These are phyloP conservation scores for Baorangia bicolor DNA, from an alignment of 768 basidiomycete species.

Conservation along the genomic window DNA sequence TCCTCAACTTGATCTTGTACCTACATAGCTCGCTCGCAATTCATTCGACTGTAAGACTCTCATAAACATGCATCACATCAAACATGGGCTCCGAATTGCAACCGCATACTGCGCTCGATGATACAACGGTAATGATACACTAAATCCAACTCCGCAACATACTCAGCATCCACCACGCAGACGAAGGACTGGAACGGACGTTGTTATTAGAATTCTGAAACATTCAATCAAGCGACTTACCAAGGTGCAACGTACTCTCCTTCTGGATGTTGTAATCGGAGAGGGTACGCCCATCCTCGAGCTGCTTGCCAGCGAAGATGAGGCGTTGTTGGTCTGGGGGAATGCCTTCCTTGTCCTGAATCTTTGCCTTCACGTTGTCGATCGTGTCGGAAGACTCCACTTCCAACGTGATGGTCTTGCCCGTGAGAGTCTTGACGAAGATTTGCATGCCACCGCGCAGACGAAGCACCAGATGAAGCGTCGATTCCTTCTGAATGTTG, in stretches of 20 bases:
- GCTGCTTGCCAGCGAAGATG: conserved; percentile 80
- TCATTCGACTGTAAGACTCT: not conserved
- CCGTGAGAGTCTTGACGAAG: conserved; percentile 70
- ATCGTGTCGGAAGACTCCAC: conserved; percentile 77
- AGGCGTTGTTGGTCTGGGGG: conserved; percentile 76
- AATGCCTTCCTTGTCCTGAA: conserved; percentile 80
- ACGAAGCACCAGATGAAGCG: conserved; percentile 72
- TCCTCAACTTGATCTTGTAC: not conserved
- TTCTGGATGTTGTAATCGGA: conserved; percentile 80
- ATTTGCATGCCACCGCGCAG: conserved; percentile 73
- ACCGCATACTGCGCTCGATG: not conserved
- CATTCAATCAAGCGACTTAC: conserved; percentile 14
- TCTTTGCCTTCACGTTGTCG: conserved; percentile 75
- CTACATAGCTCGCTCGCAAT: not conserved
- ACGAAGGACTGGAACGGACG: conserved; percentile 52
- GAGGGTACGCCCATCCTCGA: conserved; percentile 75
- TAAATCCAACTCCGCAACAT: not conserved
- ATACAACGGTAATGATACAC: conserved; percentile 5
- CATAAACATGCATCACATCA: not conserved
- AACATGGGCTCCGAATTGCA: not conserved
- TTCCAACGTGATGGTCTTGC: conserved; percentile 76
- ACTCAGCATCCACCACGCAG: conserved; percentile 72
- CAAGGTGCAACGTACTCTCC: conserved; percentile 67
- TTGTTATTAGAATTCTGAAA: not conserved
- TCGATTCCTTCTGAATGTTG: conserved; percentile 83